Percentiles rank a stretch among this genome's conserved stretches.
These are phyloP conservation scores for Cadophora luteo-olivacea DNA, from an alignment of 2,329 filamentous ascomycete genomes.

Conservation along the genomic window DNA sequence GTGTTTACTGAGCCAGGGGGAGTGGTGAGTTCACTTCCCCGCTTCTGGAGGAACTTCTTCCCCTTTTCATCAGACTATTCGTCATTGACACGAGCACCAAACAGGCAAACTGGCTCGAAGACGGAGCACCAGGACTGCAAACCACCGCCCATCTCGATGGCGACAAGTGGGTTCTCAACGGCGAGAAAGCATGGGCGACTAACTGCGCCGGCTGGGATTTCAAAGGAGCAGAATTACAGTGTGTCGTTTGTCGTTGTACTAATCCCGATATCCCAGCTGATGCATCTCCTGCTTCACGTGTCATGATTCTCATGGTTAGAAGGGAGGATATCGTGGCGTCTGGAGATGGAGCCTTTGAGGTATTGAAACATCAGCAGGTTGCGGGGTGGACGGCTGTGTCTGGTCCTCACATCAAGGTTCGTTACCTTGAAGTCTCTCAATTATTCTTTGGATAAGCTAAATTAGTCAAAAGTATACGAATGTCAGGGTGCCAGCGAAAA, in stretches of 20 bases:
- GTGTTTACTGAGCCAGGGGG: constrained; percentile 59
- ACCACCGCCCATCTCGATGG: constrained; percentile 55
- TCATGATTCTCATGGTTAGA: constrained; percentile 58
- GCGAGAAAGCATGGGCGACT: constrained; percentile 62
- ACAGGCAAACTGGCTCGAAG: constrained; percentile 55
- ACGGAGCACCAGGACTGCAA: constrained; percentile 52
- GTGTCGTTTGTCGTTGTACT: constrained; percentile 54
- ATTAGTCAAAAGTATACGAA: constrained; percentile 47
- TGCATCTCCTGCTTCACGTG: constrained; percentile 43
- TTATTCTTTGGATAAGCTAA: too few species aligned
- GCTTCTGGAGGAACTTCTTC: neutral
- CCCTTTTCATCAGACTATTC: too few species aligned
- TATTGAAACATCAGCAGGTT: constrained; percentile 52
- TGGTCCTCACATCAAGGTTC: constrained; percentile 50
- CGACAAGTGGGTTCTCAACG: constrained; percentile 55
- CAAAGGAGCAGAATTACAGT: constrained; percentile 56
- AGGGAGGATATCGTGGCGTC: constrained; percentile 50
- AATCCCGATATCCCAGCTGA: constrained; percentile 20
- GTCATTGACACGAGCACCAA: too few species aligned
- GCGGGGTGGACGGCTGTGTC: constrained; percentile 55
- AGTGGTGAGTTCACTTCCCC: constrained; percentile 34
- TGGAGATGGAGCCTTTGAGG: constrained; percentile 51
- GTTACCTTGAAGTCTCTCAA: neutral
- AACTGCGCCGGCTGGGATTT: constrained; percentile 61
- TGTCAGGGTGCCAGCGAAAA: constrained; percentile 52